A percentile compares a stretch with the other conserved stretches of the same genome.
phyloP scores from a whole-genome alignment of 345 rosid genomes.

The Leavenworthia alabamica region DNA sequence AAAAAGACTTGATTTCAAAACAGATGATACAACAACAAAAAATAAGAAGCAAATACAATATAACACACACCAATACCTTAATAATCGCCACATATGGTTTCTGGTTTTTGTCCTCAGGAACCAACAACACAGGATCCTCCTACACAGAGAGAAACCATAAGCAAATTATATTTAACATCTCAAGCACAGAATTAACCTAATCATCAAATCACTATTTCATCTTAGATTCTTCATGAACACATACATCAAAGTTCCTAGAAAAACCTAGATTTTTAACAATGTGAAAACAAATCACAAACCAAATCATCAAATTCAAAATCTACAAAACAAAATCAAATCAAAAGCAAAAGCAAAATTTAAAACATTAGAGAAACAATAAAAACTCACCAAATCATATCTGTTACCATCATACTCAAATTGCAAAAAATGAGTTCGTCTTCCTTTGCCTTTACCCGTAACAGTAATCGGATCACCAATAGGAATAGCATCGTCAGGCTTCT shows the following conservation, averaged over 20 bases:
- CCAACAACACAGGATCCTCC: conserved; percentile 97
- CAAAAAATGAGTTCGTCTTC: conserved; percentile 47
- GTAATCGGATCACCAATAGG: conserved; percentile 59
- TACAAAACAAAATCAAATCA: too few relatives aligned
- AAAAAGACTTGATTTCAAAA: neutral
- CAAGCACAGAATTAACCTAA: too few relatives aligned
- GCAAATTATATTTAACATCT: neutral
- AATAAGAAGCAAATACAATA: neutral
- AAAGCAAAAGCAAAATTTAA: too few relatives aligned
- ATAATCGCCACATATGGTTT: conserved; percentile 97
- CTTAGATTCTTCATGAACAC: neutral
- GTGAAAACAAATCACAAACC: too few relatives aligned
- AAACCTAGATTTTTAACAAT: neutral
- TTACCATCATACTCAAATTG: conserved; percentile 75
- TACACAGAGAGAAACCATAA: conserved; percentile 27
- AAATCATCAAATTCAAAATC: neutral
- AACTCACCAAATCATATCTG: conserved; percentile 76
- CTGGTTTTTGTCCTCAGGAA: conserved; percentile 70
- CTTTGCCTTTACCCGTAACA: conserved; percentile 73
- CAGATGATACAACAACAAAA: too few relatives aligned
- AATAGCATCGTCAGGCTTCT: conserved; percentile 77
- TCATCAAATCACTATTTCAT: too few relatives aligned
- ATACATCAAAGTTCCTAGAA: conserved; percentile 1
- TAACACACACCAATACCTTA: conserved; percentile 48
- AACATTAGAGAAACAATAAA: too few relatives aligned